A percentile compares a stretch with the other conserved stretches of the same genome.
Conservation (phyloP, 2,329 filamentous ascomycete genomes). For the Phaeosphaeriaceae sp. region DNA sequence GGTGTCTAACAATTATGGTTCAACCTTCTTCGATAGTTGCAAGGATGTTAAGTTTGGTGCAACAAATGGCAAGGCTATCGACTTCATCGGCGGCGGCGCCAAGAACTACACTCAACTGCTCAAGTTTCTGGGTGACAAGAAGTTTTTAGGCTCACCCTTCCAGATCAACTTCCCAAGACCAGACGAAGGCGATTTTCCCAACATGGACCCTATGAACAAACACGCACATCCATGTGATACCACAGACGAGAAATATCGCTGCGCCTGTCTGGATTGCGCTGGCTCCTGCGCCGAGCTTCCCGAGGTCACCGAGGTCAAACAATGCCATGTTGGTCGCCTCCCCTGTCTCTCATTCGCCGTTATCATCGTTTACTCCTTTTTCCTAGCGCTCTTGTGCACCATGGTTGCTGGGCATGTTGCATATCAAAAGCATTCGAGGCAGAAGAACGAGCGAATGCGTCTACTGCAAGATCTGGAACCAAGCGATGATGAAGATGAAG, state of each 20-base stretch:
- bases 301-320: conserved; percentile 69
- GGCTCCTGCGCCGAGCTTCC: conserved; percentile 83
- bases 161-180: conserved; percentile 89
- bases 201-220: conserved; percentile 76
- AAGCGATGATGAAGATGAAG: conserved; percentile 94
- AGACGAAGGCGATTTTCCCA: conserved; percentile 64
- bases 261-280: conserved; percentile 92
- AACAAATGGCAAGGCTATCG: conserved; percentile 91
- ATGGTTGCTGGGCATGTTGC: conserved; percentile 76
- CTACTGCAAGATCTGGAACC: conserved; percentile 82
- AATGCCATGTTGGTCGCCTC: conserved; percentile 84
- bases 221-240: conserved; percentile 88
- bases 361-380: conserved; percentile 81
- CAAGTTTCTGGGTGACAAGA: conserved; percentile 92
- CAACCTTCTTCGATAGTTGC: conserved; percentile 93
- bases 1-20: conserved; percentile 81
- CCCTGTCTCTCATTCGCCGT: conserved; percentile 94
- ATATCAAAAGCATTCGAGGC: conserved; percentile 74
- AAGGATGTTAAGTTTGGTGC: conserved; percentile 99
- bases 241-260: conserved; percentile 82
- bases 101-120: conserved; percentile 87
- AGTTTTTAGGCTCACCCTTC: conserved; percentile 89
- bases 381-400: conserved; percentile 70
- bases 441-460: conserved; percentile 81
- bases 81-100: conserved; percentile 92